Evolutionary conservation across 108 stramenopile species (phyloP).

Genomic region (Aurantiochytrium sp.): DNA sequence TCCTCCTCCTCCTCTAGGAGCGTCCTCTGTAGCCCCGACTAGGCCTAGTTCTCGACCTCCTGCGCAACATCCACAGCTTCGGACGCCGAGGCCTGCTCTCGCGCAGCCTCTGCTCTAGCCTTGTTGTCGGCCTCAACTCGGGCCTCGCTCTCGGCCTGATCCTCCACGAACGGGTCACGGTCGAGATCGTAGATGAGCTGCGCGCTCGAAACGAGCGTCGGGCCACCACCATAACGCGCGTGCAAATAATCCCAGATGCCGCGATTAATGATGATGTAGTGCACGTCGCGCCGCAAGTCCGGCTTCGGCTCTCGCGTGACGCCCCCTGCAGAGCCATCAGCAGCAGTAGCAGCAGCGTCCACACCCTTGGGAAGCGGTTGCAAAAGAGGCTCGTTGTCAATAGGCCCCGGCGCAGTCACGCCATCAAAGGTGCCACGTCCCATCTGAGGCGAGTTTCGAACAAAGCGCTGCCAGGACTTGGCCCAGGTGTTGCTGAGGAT

Average conservation of each 20-base stretch:
- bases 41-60: too few species aligned
- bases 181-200: neutral
- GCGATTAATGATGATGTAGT: neutral
- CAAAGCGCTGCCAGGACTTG: constrained; percentile 4
- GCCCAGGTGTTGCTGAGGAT: neutral
- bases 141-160: too few species aligned
- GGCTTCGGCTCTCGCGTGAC: neutral
- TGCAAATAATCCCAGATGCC: neutral
- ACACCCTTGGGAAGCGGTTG: neutral
- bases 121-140: too few species aligned
- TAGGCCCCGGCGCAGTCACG: neutral
- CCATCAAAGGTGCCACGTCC: neutral
- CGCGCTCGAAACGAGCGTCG: neutral
- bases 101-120: too few species aligned
- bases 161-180: neutral
- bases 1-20: too few species aligned
- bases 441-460: neutral
- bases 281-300: neutral
- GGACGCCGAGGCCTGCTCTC: too few species aligned
- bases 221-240: neutral
- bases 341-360: neutral
- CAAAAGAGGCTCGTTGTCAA: neutral
- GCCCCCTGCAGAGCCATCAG: neutral
- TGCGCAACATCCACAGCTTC: too few species aligned
- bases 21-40: too few species aligned